Evolutionary conservation across 768 basidiomycete species (phyloP), one percentile per base, ranked within the genome.

Genomic region (Termitomyces sp.): DNA sequence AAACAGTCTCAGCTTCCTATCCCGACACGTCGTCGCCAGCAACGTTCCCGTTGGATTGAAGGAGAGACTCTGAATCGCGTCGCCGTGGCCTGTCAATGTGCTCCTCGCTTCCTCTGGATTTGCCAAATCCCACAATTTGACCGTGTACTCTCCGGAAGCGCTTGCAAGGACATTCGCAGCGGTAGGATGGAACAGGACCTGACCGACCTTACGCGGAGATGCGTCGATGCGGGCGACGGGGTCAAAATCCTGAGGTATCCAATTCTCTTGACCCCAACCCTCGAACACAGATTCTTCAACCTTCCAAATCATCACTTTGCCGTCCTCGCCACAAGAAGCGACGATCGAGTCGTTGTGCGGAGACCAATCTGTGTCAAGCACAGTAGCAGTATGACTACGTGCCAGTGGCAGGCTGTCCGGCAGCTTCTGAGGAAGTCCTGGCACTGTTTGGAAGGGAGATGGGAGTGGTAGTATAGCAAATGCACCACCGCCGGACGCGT

Each of bases 331-430:
- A 16, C 83, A 93, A 0, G 93, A 95, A 2, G 91, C 96, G 64
- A 97, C 90, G 67, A 96, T 79, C 6, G 82, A 78, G 74, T 98
- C 96, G 68, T 95, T 88, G 71, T 96, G 93, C 0, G 95, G 95
- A 0, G 91, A 93, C 94, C 95, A 98, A 68, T 91, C 92, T 0
- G 96, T 98, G 74, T 98, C 96, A 40, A 98, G 89, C 33, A 93
- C 90, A 28, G 90, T 77, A 2, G 86, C 89, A 1, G 88, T 87
- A 72, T 92, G 89, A 33, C 88, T 91, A 57, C 96, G 87, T 18
- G 93, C 93, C 57, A 98, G 82, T 1, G 97, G 97, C 43, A 98
- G 79, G 62, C 89, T 85, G 70, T 99, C 97, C 1, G 95, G 97
- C 20, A 98, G 81, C 73, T 92, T 95, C 70, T 81, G 78, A 7